Evolutionary conservation across 208 protist species (phyloP), one percentile per base, ranked within the genome.

Genomic region (Acanthamoeba healyi): DNA sequence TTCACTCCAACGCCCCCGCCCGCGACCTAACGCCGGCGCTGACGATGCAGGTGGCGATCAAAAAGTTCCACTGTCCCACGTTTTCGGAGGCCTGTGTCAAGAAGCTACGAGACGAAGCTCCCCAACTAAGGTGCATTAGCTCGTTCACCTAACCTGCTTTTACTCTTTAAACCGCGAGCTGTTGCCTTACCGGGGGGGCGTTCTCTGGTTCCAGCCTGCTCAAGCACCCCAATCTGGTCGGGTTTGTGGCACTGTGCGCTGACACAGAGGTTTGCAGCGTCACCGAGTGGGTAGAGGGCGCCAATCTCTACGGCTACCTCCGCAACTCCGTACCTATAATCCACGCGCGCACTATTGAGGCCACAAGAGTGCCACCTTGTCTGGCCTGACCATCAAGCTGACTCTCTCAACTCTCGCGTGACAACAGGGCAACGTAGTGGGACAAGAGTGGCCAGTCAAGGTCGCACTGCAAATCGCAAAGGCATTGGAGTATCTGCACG

Each of bases 291-390:
- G 26, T 87, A 1, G 49, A 87, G 19, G 79, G 79, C 17, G 49
- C 79, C 42, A 87, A 49, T 26, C 79, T 87, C n/a, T 87, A 87
- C 79, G 79, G 79, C 79, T 51, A 51, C 46, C 49, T 87, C 0
- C 79, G 79, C 67, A 77, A 77, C 29, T 12, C 67, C 38, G 67
- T 77, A 72, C 34, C 34, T 77, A 0, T 36, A 72, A 40, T 4
- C 63, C 29, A 56, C 49, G 49, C 49, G 1, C 3, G 49, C 49
- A 56, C 9, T 7, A 19, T 7, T n/a, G 49, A 56, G 49, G 44
- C 44, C 44, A 49, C n/a, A n/a, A n/a, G n/a, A n/a, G n/a, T n/a
- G n/a, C n/a, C n/a, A n/a, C n/a, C n/a, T n/a, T n/a, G n/a, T n/a
- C n/a, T n/a, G n/a, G n/a, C n/a, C 10, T 54, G 49, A 54, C 49